Evolutionary conservation across 176 grass and related monocot species (phyloP), one percentile per base, ranked within the genome.

Genomic region (Calamus simplicifolius): DNA sequence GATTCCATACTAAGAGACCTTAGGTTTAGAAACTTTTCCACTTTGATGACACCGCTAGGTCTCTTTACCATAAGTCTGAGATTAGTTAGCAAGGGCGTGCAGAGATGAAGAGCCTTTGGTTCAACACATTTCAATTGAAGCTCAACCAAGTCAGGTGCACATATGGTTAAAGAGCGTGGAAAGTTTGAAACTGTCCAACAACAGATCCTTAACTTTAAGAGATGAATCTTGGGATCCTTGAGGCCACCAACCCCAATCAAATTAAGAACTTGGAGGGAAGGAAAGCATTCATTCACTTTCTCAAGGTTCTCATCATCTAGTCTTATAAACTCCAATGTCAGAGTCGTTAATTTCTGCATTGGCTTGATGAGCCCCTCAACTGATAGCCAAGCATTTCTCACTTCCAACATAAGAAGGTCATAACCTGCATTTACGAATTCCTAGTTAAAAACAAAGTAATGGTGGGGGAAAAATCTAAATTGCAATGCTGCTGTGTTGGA

Each of bases 351-450:
- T 43, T 51, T 87, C 29, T 57, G 67, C 86, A 96, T 90, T 59
- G 68, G 52, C 63, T 68, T 81, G 29, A n/a, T n/a, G 29, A 96
- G 79, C 35, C 78, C 74, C 58, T 79, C 60, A 59, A 84, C 72
- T 48, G 86, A 96, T 68, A 96, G 69, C 80, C 80, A 95, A 52
- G 86, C 77, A 51, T 95, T 95, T 71, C 53, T 79, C 53, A 95
- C 49, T 29, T 75, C 54, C 67, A 95, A 48, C 57, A 64, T 85
- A 52, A 74, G 1, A 73, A 90, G 80, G 67, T 75, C 76, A 35
- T 29, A 51, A 71, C 86, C 86, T 95, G 77, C 31, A 27, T 0
- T 26, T 53, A 74, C 70, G 55, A 56, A 59, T 27, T 18, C 19
- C 25, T 25, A 54, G 43, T 18, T 43, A 7, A 43, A 43, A 12